Evolutionary conservation across 2,329 filamentous ascomycete species (phyloP).

Genomic region (Metarhizium guizhouense): DNA sequence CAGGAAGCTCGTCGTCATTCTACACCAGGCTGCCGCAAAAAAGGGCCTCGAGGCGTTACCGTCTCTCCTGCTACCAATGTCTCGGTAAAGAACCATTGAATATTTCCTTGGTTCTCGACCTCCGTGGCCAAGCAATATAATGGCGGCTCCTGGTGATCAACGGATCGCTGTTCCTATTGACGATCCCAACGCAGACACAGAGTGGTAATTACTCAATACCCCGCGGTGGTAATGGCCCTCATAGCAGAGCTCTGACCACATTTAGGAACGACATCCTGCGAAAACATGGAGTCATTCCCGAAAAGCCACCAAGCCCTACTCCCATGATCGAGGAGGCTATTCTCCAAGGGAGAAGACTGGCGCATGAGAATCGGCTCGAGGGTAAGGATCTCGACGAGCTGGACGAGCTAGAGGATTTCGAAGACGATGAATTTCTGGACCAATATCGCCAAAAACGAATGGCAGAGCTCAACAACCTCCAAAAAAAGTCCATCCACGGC

Average conservation of each 20-base stretch:
- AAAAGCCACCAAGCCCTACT: conserved; percentile 91
- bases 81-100: not conserved
- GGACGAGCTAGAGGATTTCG: conserved; percentile 86
- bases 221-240: conserved; percentile 12
- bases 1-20: conserved; percentile 1
- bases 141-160: conserved; percentile 56
- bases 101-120: not conserved
- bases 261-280: conserved; percentile 94
- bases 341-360: conserved; percentile 69
- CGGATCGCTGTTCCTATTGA: conserved; percentile 76
- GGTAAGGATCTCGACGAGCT: conserved; percentile 93
- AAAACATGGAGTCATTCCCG: conserved; percentile 94
- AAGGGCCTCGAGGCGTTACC: not conserved
- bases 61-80: not conserved
- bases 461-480: conserved; percentile 67
- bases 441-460: conserved; percentile 82
- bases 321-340: conserved; percentile 95
- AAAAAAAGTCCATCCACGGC: conserved; percentile 73
- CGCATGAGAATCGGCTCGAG: conserved; percentile 86
- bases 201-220: conserved; percentile 57
- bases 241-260: conserved; percentile 14
- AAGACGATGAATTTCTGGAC: conserved; percentile 87
- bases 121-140: conserved; percentile 18
- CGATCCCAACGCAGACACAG: conserved; percentile 92
- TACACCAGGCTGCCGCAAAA: conserved; percentile 1